Conservation (phyloP, 73 alveolate species). For the Symbiodinium pilosum region DNA sequence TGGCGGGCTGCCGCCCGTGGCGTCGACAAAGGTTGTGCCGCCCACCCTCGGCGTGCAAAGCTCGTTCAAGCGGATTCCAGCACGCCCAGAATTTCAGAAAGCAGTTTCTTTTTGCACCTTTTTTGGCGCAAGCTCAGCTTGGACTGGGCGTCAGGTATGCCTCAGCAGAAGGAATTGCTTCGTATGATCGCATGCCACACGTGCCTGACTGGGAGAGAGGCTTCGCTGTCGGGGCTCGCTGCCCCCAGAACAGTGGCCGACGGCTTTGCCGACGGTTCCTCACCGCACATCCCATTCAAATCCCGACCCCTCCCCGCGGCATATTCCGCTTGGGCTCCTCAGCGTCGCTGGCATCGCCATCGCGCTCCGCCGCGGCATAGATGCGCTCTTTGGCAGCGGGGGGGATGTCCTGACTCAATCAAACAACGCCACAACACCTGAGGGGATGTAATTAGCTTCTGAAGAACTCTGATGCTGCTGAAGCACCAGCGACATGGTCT, state of each 20-base stretch:
- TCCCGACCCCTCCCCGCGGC: not conserved
- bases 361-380: constrained; percentile 85
- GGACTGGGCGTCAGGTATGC: not conserved
- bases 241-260: constrained; percentile 28
- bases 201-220: not conserved
- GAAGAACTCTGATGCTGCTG: not conserved
- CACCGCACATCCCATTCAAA: not conserved
- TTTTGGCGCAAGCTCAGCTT: not conserved
- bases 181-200: not conserved
- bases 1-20: constrained; percentile 41
- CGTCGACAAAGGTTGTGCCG: constrained; percentile 48
- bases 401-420: not conserved
- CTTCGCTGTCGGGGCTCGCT: constrained; percentile 13
- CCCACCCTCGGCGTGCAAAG: constrained; percentile 66
- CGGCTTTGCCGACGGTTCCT: not conserved
- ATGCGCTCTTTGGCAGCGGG: constrained; percentile 68
- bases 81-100: too few relatives aligned
- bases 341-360: constrained; percentile 34
- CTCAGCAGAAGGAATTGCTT: not conserved
- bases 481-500: constrained; percentile 18
- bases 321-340: not conserved
- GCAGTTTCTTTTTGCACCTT: too few relatives aligned
- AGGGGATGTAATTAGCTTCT: not conserved
- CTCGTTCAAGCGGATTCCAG: too few relatives aligned
- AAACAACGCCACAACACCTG: not conserved